These are phyloP conservation scores for Candida bentonensis DNA, from an alignment of 805 yeast genomes.

Conservation along the genomic window DNA sequence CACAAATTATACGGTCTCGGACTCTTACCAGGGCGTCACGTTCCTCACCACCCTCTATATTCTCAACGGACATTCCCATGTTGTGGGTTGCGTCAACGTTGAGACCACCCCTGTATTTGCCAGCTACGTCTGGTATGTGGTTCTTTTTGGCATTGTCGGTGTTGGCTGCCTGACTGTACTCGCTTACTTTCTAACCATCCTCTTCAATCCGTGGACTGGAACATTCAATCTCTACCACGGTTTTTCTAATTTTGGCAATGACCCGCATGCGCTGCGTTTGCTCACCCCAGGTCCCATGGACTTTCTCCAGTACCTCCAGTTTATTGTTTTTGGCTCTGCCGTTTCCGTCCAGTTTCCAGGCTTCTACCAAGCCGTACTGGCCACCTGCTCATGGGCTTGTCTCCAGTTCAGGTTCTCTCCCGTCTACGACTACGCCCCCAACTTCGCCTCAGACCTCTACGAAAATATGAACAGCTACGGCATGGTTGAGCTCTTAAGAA, in stretches of 20 bases:
- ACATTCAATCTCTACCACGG: constrained; percentile 34
- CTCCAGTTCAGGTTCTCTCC: constrained; percentile 23
- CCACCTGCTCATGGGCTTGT: constrained; percentile 41
- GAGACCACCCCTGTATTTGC: constrained; percentile 37
- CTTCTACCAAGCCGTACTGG: constrained; percentile 40
- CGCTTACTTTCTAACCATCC: constrained; percentile 23
- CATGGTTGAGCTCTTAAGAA: not conserved
- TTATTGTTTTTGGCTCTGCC: constrained; percentile 42
- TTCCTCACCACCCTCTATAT: constrained; percentile 14
- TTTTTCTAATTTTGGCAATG: constrained; percentile 48
- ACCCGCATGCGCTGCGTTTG: constrained; percentile 37
- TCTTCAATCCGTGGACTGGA: constrained; percentile 44
- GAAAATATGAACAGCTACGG: not conserved
- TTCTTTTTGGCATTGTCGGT: constrained; percentile 26
- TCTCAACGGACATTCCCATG: constrained; percentile 12
- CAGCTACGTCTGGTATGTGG: constrained; percentile 24
- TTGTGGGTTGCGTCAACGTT: constrained; percentile 34
- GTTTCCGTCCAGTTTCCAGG: constrained; percentile 47
- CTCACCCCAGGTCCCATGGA: constrained; percentile 37
- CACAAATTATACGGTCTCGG: constrained; percentile 8
- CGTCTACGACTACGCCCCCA: constrained; percentile 5
- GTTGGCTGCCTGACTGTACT: constrained; percentile 27
- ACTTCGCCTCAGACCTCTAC: constrained; percentile 5
- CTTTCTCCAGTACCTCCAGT: constrained; percentile 41
- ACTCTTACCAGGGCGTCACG: constrained; percentile 12